Base-by-base conservation (phyloP, 2,329 filamentous ascomycete genomes). In the Cladosporium sp. region DNA sequence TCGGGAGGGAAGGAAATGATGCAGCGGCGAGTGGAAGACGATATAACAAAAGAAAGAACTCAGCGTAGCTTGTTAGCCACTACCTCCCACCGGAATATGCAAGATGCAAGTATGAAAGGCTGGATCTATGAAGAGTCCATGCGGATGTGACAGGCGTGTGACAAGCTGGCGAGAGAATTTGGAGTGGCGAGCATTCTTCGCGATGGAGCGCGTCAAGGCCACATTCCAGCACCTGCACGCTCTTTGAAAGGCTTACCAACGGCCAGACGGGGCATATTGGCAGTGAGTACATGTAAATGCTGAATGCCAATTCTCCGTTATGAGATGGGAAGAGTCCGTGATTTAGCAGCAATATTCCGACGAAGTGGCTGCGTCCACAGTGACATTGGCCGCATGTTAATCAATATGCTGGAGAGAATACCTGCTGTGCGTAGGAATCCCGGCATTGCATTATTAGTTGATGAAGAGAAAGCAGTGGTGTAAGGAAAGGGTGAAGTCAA, bases 101-200 rank as follows among this genome's bases (percentile, higher is more conserved):
- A 22, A 15, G 22, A 32, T 41, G 27, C 12, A 36, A 22, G 18
- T 27, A 32, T 30, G 27, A 48, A n/a, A 48, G 45, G 37, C 37
- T 41, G 45, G 37, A 34, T 17, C 22, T 27, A 41, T 41, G 38
- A 39, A 48, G 37, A 27, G 4, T 27, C 5, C 9, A 27, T 27
- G 22, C 22, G 22, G 9, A 9, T 27, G 22, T 27, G 22, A 9
- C 9, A 9, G 22, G 22, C 22, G 22, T 9, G 22, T 27, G 22
- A 27, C 5, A 27, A 27, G 9, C 43, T 39, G 43, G 43, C 20
- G 34, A 20, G 34, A 27, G 19, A 27, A 20, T 24, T 39, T 27
- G 8, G 7, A 13, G 43, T 39, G 37, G 37, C 45, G 24, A 48
- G 45, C 45, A 48, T 48, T 48, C 45, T 37, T 41, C 45, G 24